Percentiles rank a stretch among this genome's conserved stretches.
Conservation (phyloP, 1,284 basidiomycete species). For the Schizopora paradoxa region DNA sequence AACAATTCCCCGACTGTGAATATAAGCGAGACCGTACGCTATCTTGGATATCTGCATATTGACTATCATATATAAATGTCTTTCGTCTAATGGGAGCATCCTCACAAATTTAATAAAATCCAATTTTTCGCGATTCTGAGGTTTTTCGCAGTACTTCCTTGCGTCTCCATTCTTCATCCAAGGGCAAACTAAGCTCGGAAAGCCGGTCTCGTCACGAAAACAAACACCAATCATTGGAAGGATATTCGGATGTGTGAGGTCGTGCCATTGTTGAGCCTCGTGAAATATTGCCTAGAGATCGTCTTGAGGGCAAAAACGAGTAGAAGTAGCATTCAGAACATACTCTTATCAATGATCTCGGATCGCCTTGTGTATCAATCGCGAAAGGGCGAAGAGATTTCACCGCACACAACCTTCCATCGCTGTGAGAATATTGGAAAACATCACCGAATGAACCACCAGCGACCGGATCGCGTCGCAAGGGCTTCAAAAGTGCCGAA, state of each 20-base stretch:
- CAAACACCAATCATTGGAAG: conserved; percentile 1
- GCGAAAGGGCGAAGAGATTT: background rate
- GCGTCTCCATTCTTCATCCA: conserved; percentile 6
- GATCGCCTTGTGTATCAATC: background rate
- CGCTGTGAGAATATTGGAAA: background rate
- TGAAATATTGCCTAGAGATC: background rate
- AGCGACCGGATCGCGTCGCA: background rate
- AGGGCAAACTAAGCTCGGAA: conserved; percentile 3
- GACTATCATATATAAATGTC: background rate
- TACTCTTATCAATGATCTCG: background rate
- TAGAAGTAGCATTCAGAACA: background rate
- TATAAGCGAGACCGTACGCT: background rate
- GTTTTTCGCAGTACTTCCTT: background rate
- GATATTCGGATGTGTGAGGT: conserved; percentile 1
- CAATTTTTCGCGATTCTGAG: background rate
- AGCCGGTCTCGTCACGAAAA: background rate
- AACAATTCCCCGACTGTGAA: conserved; percentile 1
- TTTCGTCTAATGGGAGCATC: too few relatives aligned
- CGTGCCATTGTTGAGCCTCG: background rate
- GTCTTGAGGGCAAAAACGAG: background rate
- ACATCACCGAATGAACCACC: background rate
- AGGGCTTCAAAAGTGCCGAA: too few relatives aligned
- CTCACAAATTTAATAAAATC: background rate
- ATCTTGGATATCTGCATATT: background rate
- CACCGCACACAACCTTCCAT: conserved; percentile 1